Base-by-base conservation (phyloP, 805 yeast genomes). In the Starmera dryadoides region DNA sequence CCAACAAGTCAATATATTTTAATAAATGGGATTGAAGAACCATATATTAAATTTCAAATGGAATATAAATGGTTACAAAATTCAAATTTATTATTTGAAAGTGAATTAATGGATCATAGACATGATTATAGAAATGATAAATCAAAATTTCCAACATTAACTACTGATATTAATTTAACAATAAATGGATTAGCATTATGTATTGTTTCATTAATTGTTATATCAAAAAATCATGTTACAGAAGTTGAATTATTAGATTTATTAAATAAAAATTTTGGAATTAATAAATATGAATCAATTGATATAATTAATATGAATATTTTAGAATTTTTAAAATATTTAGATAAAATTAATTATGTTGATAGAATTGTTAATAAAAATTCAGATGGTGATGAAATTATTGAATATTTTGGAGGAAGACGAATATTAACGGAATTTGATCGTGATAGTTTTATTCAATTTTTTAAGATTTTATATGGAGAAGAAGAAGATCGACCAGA, bases 231-330 rank as follows among this genome's bases (percentile, higher is more conserved):
- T 32, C 56, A 52, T 37, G 45, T 59, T 35, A 68, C 64, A 33
- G 75, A 73, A 38, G 66, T 54, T 9, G 68, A 63, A 42, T 58
- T 73, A 37, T 30, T 71, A 29, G 44, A 61, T 40, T 63, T 67
- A 1, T 56, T 73, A 48, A 47, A 56, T 41, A 55, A 50, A 17
- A 69, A 71, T 16, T 64, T 65, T 29, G 59, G 55, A 3, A 12
- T 59, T 4, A 31, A 33, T 1, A 37, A 15, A n/a, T 41, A 36
- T 8, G 33, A 21, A 11, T 42, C 26, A 3, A 15, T 48, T 6
- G 39, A 36, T 2, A 29, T 50, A 20, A 12, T 52, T 12, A 43
- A 48, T 10, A n/a, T 42, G 9, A 30, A 42, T 0, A 38, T 54
- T 1, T 36, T 37, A 1, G 63, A 58, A 0, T 31, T 48, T 6